Evolutionary conservation across 1,284 basidiomycete genomes (phyloP).

Genomic region (Ganoderma resinaceum): DNA sequence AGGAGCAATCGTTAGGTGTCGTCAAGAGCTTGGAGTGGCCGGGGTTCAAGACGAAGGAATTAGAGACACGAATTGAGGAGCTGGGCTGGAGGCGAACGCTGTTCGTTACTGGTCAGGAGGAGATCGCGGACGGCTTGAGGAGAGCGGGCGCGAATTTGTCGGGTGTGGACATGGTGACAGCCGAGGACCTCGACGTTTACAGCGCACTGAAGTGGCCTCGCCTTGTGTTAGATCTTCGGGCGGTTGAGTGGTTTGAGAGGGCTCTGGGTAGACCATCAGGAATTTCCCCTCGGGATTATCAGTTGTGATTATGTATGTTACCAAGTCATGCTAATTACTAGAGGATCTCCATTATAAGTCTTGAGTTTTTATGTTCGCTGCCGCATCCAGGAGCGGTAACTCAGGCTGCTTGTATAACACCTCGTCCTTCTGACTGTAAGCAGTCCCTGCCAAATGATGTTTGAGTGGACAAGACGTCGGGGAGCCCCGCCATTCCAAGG

Average conservation of each 20-base stretch:
- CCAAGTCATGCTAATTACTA: constrained; percentile 4
- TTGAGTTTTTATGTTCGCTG: not conserved
- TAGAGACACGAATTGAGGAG: constrained; percentile 62
- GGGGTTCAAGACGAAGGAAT: constrained; percentile 68
- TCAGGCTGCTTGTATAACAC: too few relatives aligned
- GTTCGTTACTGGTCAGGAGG: constrained; percentile 72
- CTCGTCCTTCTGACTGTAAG: too few relatives aligned
- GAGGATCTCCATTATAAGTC: not conserved
- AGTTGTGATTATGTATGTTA: constrained; percentile 18
- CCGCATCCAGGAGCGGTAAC: not conserved
- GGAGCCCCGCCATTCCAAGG: too few relatives aligned
- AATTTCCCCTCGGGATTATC: constrained; percentile 22
- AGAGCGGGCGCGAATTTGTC: constrained; percentile 71
- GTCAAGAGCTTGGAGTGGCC: constrained; percentile 79
- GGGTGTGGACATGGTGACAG: constrained; percentile 65
- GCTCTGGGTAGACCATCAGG: constrained; percentile 51
- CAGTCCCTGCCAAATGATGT: too few relatives aligned
- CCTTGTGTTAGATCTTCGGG: constrained; percentile 73
- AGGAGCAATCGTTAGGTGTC: constrained; percentile 77
- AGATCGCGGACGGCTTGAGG: constrained; percentile 59
- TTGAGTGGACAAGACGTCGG: too few relatives aligned
- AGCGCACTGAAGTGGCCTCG: constrained; percentile 81
- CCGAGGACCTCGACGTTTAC: constrained; percentile 77
- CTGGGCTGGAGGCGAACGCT: constrained; percentile 74
- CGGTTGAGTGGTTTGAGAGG: constrained; percentile 73